phyloP scores from a whole-genome alignment of 1,284 basidiomycete species.

The Ganoderma lingzhi region DNA sequence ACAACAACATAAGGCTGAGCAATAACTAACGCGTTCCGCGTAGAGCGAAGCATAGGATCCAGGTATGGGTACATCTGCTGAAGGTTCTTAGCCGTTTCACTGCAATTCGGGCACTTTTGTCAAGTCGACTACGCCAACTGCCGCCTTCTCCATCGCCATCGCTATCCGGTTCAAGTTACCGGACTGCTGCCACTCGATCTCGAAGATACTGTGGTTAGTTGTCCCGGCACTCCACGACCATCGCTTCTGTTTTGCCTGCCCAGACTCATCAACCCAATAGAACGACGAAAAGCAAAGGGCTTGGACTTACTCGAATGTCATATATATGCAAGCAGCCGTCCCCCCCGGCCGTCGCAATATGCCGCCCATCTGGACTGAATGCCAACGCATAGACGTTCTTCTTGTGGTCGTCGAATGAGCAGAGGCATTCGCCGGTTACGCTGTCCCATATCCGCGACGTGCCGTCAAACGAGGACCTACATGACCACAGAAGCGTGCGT shows the following conservation, averaged over 20 bases:
- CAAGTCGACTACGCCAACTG: slow-evolving; percentile 64
- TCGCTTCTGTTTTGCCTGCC: slow-evolving; percentile 51
- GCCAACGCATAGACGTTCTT: slow-evolving; percentile 71
- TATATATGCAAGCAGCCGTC: slow-evolving; percentile 71
- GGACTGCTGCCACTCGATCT: slow-evolving; percentile 66
- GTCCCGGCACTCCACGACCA: slow-evolving; percentile 67
- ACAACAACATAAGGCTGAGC: slow-evolving; percentile 11
- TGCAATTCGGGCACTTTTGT: slow-evolving; percentile 50
- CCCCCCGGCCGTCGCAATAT: slow-evolving; percentile 65
- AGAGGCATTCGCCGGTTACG: slow-evolving; percentile 74
- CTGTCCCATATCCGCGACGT: slow-evolving; percentile 83
- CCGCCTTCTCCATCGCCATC: slow-evolving; percentile 61
- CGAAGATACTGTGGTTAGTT: slow-evolving; percentile 65
- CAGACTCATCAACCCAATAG: neutral
- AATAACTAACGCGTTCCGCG: slow-evolving; percentile 1
- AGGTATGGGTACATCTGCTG: slow-evolving; percentile 6
- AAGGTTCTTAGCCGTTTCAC: slow-evolving; percentile 9
- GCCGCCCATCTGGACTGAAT: slow-evolving; percentile 72
- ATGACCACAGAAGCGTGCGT: neutral
- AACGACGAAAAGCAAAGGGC: neutral
- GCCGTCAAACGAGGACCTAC: slow-evolving; percentile 78
- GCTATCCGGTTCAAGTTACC: slow-evolving; percentile 62
- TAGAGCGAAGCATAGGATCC: slow-evolving; percentile 17
- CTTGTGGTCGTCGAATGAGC: slow-evolving; percentile 71
- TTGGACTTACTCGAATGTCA: slow-evolving; percentile 49